These are phyloP conservation scores for Cryphonectria nitschkei DNA, from an alignment of 2,329 filamentous ascomycete genomes.

Conservation along the genomic window DNA sequence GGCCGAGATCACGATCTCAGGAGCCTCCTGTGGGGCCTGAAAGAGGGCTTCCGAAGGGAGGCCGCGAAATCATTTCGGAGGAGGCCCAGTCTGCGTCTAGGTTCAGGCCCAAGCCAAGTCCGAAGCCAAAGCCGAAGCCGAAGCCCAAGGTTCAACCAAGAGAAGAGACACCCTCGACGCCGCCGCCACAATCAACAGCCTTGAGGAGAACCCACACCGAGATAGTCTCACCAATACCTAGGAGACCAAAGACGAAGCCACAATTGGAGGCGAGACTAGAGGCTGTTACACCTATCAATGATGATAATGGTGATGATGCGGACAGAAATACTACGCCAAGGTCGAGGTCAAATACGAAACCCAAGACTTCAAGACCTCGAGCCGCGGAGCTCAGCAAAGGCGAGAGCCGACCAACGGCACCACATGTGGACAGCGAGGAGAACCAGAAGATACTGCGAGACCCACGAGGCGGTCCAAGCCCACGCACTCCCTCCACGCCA, in stretches of 20 bases:
- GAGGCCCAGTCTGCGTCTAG: slow-evolving; percentile 9
- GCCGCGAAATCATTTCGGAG: slow-evolving; percentile 16
- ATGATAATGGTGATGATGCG: slow-evolving; percentile 1
- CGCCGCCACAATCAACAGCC: slow-evolving; percentile 7
- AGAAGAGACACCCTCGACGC: slow-evolving; percentile 30
- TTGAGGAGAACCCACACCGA: slow-evolving; percentile 31
- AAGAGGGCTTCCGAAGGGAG: slow-evolving; percentile 35
- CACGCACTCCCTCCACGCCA: slow-evolving; percentile 11
- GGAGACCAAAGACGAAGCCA: slow-evolving; percentile 37
- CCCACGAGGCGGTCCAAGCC: neutral
- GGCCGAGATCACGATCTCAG: slow-evolving; percentile 31
- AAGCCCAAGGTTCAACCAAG: slow-evolving; percentile 25
- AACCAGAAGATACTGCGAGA: neutral
- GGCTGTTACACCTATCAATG: slow-evolving; percentile 23
- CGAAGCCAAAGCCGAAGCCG: slow-evolving; percentile 37
- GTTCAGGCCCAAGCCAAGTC: slow-evolving; percentile 31
- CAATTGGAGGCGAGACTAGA: slow-evolving; percentile 38
- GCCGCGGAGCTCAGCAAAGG: neutral
- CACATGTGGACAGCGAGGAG: neutral
- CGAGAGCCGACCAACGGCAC: neutral
- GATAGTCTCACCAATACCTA: slow-evolving; percentile 41
- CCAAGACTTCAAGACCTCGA: slow-evolving; percentile 9
- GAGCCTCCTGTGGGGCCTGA: slow-evolving; percentile 35
- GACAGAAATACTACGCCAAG: neutral
- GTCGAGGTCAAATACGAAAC: slow-evolving; percentile 10